Evolutionary conservation across 192 early-diverging fungal genomes (phyloP).

Genomic region (Linnemannia exigua): DNA sequence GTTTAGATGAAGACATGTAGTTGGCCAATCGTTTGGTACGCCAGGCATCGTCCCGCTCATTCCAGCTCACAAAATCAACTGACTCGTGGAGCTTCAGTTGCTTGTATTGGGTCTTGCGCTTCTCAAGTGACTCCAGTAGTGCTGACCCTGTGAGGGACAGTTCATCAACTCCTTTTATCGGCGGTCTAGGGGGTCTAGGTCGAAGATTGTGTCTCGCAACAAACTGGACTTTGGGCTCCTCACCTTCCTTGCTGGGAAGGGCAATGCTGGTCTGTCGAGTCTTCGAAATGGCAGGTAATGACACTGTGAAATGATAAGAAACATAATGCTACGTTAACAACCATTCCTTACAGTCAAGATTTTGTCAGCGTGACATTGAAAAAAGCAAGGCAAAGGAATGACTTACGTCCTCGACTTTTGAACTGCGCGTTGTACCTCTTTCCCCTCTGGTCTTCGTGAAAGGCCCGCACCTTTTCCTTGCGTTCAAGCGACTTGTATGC

Average conservation of each 20-base stretch:
- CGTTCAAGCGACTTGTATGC: constrained; percentile 29
- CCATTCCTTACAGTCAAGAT: background rate
- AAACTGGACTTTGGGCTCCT: constrained; percentile 32
- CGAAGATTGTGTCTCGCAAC: constrained; percentile 40
- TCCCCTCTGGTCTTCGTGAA: constrained; percentile 37
- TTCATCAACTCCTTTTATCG: background rate
- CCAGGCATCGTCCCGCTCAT: constrained; percentile 47
- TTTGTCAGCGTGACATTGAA: background rate
- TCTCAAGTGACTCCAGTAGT: constrained; percentile 18
- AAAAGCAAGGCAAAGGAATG: background rate
- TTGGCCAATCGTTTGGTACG: constrained; percentile 42
- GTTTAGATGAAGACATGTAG: constrained; percentile 39
- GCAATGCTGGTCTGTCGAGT: constrained; percentile 28
- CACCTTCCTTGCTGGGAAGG: constrained; percentile 26
- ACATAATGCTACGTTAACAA: background rate
- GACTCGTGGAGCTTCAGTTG: constrained; percentile 29
- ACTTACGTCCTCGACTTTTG: constrained; percentile 52
- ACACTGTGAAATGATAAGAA: constrained; percentile 8
- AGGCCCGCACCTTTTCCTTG: constrained; percentile 39
- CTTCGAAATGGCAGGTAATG: constrained; percentile 45
- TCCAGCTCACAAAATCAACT: constrained; percentile 46
- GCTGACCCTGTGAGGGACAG: background rate
- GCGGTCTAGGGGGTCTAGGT: constrained; percentile 12
- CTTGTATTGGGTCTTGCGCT: constrained; percentile 44
- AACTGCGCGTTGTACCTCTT: constrained; percentile 35